Base-by-base conservation (phyloP, 1,284 basidiomycete species). In the Fereydounia khargensis region DNA sequence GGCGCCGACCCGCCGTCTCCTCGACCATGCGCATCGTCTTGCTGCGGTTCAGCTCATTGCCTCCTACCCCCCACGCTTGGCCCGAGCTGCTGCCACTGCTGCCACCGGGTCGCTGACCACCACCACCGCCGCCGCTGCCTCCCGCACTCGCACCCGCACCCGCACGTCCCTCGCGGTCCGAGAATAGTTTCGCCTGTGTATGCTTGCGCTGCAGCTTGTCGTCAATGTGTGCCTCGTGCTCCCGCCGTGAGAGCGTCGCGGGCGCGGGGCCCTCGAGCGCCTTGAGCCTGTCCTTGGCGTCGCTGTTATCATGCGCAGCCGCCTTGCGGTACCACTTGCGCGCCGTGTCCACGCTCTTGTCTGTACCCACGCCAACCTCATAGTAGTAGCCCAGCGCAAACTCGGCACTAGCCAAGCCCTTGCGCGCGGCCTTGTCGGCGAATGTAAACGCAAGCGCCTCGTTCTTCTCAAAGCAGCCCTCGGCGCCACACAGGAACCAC, bases 361-460 rank as follows among this genome's bases (percentile, higher is more conserved):
- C 53, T 6, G 57, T 64, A n/a, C 75, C 75, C 16, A 78, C 72
- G 3, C 80, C 80, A 22, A 80, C 88, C 71, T 92, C 90, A 30
- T 81, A 81, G 72, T 91, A 95, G 74, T 96, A 96, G 0, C 90
- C 92, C 82, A 96, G 85, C 0, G 91, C 91, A 74, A 96, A 96
- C 75, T 92, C 88, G 0, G 89, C 91, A 44, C 83, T 86, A 0
- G 89, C 82, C 23, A 94, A 78, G 0, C 85, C 85, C 58, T 86
- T 87, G 42, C 81, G 79, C 0, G 91, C 90, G 0, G 91, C 89
- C 77, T 94, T 94, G 60, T 91, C 87, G 0, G 91, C 91, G 79
- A 95, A 96, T 0, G 86, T 88, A 65, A 84, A 85, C 0, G 92
- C 91, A 1, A 96, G 80, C 0, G 76, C 78, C 74, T 96, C 91